These are phyloP conservation scores for Diaporthe eres DNA, from an alignment of 2,329 filamentous ascomycete species.

Conservation along the genomic window DNA sequence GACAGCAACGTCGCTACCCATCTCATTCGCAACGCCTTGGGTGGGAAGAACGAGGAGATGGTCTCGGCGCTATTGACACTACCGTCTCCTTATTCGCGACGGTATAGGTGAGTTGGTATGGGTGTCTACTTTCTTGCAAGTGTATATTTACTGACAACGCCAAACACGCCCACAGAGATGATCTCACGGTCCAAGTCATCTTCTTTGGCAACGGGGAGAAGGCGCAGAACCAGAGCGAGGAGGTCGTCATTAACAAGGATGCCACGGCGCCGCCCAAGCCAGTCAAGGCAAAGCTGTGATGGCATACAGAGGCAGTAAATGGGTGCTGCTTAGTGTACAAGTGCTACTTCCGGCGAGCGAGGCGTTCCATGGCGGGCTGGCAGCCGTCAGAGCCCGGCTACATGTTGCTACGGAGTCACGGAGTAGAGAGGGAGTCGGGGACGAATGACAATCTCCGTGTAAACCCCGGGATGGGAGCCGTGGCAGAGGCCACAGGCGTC, in stretches of 20 bases:
- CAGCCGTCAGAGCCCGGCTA: background rate
- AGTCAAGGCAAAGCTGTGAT: slow-evolving; percentile 47
- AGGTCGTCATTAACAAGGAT: slow-evolving; percentile 87
- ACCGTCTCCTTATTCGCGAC: slow-evolving; percentile 89
- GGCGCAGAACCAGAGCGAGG: slow-evolving; percentile 66
- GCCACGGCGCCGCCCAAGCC: slow-evolving; percentile 74
- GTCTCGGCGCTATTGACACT: slow-evolving; percentile 92
- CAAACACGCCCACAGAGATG: slow-evolving; percentile 73
- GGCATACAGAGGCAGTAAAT: background rate
- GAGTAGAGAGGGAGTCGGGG: background rate
- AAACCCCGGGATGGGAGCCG: background rate
- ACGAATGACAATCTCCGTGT: background rate
- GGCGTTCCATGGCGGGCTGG: slow-evolving; percentile 33
- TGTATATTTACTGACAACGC: slow-evolving; percentile 35
- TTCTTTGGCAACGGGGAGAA: slow-evolving; percentile 91
- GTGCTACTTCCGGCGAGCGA: slow-evolving; percentile 23
- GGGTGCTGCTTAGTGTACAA: background rate
- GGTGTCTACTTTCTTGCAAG: background rate
- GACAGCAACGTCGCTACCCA: slow-evolving; percentile 98
- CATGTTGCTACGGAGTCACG: background rate
- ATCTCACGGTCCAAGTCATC: slow-evolving; percentile 97
- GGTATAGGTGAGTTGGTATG: slow-evolving; percentile 79
- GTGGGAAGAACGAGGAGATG: slow-evolving; percentile 93
- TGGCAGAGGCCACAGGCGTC: background rate
- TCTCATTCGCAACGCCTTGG: slow-evolving; percentile 93